phyloP scores from a whole-genome alignment of 352 stramenopile species.

The Elongisporangium undulatum region DNA sequence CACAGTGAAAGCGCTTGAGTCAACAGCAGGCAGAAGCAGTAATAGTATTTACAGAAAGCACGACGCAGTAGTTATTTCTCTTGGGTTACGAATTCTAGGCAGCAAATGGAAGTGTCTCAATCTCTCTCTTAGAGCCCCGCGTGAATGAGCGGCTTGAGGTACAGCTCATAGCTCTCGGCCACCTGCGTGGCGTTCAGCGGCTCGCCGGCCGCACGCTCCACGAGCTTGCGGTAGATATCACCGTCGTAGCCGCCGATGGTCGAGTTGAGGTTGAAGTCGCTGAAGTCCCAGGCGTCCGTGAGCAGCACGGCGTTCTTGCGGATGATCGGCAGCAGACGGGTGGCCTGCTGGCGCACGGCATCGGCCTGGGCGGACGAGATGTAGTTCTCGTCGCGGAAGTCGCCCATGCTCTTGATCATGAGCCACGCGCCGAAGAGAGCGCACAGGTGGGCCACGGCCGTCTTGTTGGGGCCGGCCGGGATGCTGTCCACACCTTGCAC shows the following conservation, averaged over 20 bases:
- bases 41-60: not conserved
- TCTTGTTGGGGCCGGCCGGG: constrained; percentile 18
- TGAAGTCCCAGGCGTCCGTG: constrained; percentile 34
- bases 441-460: constrained; percentile 25
- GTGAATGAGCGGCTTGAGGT: constrained; percentile 36
- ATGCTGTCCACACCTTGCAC: constrained; percentile 18
- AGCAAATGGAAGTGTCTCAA: too few relatives aligned
- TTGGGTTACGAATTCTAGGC: too few relatives aligned
- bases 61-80: too few relatives aligned
- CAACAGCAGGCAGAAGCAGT: not conserved
- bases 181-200: constrained; percentile 58
- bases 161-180: constrained; percentile 49
- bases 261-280: constrained; percentile 62
- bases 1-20: too few relatives aligned
- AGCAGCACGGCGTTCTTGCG: constrained; percentile 45
- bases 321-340: constrained; percentile 26
- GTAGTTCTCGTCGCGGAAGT: constrained; percentile 58
- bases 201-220: constrained; percentile 38
- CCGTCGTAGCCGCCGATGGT: constrained; percentile 61
- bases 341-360: constrained; percentile 24
- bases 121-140: constrained; percentile 15
- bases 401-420: constrained; percentile 37
- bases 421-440: constrained; percentile 41
- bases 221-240: constrained; percentile 58
- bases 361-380: constrained; percentile 41